A percentile compares a stretch with the other conserved stretches of the same genome.
phyloP scores from a whole-genome alignment of 495 filamentous ascomycete genomes.

The Annulohypoxylon maeteangense region DNA sequence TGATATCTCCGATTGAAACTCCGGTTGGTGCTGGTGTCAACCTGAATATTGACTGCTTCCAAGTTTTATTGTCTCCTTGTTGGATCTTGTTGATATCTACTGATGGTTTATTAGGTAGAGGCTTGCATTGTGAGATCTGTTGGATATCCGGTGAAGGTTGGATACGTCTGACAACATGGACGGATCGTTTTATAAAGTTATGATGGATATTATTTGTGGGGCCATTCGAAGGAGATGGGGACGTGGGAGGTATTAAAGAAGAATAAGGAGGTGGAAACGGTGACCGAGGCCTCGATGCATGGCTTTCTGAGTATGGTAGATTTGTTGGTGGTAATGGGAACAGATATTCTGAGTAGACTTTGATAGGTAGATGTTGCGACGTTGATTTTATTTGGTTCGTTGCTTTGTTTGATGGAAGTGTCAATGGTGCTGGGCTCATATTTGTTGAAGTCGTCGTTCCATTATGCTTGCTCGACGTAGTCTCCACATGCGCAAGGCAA shows the following conservation, averaged over 20 bases:
- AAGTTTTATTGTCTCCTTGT: neutral
- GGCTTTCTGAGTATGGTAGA: neutral
- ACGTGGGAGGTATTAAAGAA: neutral
- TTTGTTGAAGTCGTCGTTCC: no score
- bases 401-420: neutral
- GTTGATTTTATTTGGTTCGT: neutral
- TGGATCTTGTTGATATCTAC: neutral
- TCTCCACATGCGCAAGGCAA: neutral
- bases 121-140: slow-evolving; percentile 11
- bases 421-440: slow-evolving; percentile 9
- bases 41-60: slow-evolving; percentile 6
- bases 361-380: neutral
- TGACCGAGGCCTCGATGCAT: neutral
- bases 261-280: slow-evolving; percentile 26
- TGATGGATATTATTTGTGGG: neutral
- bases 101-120: slow-evolving; percentile 18
- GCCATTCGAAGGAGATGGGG: neutral
- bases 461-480: neutral
- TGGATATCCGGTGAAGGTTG: slow-evolving; percentile 13
- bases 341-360: neutral
- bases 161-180: slow-evolving; percentile 3
- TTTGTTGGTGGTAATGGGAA: slow-evolving; percentile 27
- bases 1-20: neutral
- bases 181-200: neutral
- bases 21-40: neutral